Percentiles rank a stretch among this genome's conserved stretches.
phyloP scores from a whole-genome alignment of 208 protist genomes.

The Crithidia thermophila region DNA sequence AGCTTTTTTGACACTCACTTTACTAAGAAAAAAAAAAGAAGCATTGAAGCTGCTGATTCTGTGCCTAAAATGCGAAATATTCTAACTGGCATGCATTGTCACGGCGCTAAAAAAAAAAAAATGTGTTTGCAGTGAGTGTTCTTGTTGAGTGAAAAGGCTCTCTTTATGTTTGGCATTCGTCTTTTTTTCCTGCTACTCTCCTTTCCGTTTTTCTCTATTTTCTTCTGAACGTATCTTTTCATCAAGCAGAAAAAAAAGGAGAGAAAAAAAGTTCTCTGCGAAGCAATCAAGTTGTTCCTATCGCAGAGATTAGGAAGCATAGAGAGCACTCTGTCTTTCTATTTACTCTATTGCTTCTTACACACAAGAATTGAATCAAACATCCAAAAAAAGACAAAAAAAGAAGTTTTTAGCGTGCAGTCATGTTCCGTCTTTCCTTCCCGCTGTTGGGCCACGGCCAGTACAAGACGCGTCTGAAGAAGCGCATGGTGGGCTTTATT shows the following conservation, averaged over 20 bases:
- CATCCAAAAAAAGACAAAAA: not conserved
- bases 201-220: slow-evolving; percentile 1
- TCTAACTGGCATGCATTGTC: too few species aligned
- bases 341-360: not conserved
- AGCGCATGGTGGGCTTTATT: slow-evolving; percentile 88
- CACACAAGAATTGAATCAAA: not conserved
- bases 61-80: too few species aligned
- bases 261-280: too few species aligned
- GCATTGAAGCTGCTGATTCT: too few species aligned
- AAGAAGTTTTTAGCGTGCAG: not conserved
- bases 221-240: slow-evolving; percentile 1
- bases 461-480: slow-evolving; percentile 89
- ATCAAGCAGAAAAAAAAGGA: too few species aligned
- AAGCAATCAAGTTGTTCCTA: too few species aligned
- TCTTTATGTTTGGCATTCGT: not conserved
- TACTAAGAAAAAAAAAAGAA: too few species aligned
- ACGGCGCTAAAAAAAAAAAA: too few species aligned
- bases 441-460: slow-evolving; percentile 64
- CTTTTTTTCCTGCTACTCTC: not conserved
- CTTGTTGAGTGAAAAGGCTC: not conserved
- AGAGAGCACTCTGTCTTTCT: too few species aligned
- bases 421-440: slow-evolving; percentile 46
- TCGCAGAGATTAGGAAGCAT: too few species aligned
- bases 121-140: not conserved
- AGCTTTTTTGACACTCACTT: not conserved